A percentile compares a stretch with the other conserved stretches of the same genome.
phyloP scores from a whole-genome alignment of 257 asterid genomes.

The Orobanche coerulescens region DNA sequence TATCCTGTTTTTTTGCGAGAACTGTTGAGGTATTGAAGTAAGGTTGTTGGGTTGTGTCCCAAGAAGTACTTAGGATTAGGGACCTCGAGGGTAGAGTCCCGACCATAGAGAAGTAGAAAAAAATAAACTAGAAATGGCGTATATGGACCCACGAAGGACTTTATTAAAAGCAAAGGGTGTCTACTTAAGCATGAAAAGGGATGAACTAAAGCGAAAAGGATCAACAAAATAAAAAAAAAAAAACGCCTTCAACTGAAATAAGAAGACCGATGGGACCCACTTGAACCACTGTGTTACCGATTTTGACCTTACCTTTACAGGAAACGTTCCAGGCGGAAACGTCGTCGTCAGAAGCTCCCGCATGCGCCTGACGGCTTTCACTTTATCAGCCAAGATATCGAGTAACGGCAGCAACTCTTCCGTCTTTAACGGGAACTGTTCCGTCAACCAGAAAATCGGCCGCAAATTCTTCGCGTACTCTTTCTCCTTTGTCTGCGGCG shows the following conservation, averaged over 20 bases:
- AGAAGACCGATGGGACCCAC: slow-evolving; percentile 27
- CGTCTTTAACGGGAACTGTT: slow-evolving; percentile 81
- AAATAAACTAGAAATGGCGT: too few species aligned
- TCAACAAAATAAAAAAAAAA: slow-evolving; percentile 23
- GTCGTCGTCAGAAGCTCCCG: slow-evolving; percentile 92
- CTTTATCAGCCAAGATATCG: slow-evolving; percentile 75
- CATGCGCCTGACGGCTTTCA: slow-evolving; percentile 87
- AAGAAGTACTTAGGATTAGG: too few species aligned
- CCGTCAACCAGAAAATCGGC: slow-evolving; percentile 88
- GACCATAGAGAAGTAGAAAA: too few species aligned
- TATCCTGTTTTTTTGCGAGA: too few species aligned
- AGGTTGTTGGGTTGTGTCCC: too few species aligned
- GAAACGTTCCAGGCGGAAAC: slow-evolving; percentile 83
- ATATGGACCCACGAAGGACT: too few species aligned
- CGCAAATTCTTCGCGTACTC: slow-evolving; percentile 65
- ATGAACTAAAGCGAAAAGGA: slow-evolving; percentile 35
- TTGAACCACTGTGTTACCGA: slow-evolving; percentile 2
- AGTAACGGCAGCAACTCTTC: slow-evolving; percentile 90
- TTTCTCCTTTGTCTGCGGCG: slow-evolving; percentile 83
- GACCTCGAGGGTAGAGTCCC: too few species aligned
- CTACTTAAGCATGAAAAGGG: slow-evolving; percentile 62
- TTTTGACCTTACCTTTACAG: slow-evolving; percentile 79
- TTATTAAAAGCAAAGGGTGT: too few species aligned
- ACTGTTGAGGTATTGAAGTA: too few species aligned
- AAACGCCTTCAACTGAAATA: slow-evolving; percentile 32